Evolutionary conservation across 2,329 filamentous ascomycete genomes (phyloP).

Genomic region (Ascochyta viciae-villosae): DNA sequence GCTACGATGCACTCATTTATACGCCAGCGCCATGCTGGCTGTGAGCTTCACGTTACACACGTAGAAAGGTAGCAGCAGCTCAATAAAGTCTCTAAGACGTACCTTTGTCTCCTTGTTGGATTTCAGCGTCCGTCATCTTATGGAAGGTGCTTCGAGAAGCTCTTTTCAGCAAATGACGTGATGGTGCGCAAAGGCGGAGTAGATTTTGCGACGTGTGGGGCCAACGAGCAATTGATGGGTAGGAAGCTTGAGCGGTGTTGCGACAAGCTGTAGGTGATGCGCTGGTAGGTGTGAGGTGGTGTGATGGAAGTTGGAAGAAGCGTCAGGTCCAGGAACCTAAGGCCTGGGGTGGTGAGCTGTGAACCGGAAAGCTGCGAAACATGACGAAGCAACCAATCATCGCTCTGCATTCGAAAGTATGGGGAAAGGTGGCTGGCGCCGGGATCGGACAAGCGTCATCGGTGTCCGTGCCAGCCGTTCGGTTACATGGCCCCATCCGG

Average conservation of each 20-base stretch:
- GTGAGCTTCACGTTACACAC: neutral
- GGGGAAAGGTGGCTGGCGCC: conserved; percentile 37
- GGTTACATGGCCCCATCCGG: conserved; percentile 17
- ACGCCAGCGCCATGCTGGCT: neutral
- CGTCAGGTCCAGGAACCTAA: conserved; percentile 25
- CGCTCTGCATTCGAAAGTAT: conserved; percentile 34
- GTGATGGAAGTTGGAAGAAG: conserved; percentile 33
- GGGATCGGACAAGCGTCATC: conserved; percentile 41
- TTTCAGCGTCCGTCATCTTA: conserved; percentile 46
- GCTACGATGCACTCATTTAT: conserved; percentile 9
- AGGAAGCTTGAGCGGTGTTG: conserved; percentile 22
- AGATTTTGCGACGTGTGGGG: conserved; percentile 28
- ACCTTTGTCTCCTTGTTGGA: conserved; percentile 49
- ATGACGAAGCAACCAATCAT: conserved; percentile 34
- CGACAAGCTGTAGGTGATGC: conserved; percentile 30
- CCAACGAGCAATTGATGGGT: conserved; percentile 34
- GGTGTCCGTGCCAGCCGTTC: conserved; percentile 31
- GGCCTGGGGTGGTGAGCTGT: conserved; percentile 32
- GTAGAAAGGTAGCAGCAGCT: neutral
- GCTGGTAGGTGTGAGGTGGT: conserved; percentile 23
- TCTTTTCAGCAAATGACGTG: conserved; percentile 40
- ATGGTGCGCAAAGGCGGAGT: conserved; percentile 31
- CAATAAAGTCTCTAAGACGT: conserved; percentile 13
- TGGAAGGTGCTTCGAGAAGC: conserved; percentile 18
- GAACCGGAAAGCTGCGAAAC: conserved; percentile 42